Conservation (phyloP, 805 yeast species). For the Saccharomycopsis javanensis region DNA sequence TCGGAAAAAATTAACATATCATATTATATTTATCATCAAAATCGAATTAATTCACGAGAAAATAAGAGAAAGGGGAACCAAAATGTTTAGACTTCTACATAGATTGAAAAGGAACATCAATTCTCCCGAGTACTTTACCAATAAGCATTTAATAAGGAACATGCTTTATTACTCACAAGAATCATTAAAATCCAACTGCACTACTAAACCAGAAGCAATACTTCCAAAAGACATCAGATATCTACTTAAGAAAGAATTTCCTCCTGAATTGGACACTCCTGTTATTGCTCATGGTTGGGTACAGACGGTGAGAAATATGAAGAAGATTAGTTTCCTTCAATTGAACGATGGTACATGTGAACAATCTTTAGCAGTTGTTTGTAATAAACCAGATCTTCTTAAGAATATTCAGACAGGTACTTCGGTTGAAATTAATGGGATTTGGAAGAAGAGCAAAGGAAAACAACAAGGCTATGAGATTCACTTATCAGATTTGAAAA, state of each 20-base stretch:
- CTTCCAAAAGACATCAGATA: conserved; percentile 5
- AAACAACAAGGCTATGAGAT: conserved; percentile 46
- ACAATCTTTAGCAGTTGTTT: conserved; percentile 44
- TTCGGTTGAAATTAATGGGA: conserved; percentile 40
- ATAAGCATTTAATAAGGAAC: neutral
- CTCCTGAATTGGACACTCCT: neutral
- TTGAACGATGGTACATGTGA: conserved; percentile 67
- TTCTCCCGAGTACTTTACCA: neutral
- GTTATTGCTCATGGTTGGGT: conserved; percentile 52
- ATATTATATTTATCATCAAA: too few relatives aligned
- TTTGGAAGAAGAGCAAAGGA: conserved; percentile 38
- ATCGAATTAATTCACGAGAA: too few relatives aligned
- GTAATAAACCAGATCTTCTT: conserved; percentile 28
- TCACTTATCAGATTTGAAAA: conserved; percentile 29
- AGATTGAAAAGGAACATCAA: neutral
- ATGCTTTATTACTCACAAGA: neutral
- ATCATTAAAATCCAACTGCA: neutral
- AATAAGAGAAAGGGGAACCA: neutral
- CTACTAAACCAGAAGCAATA: conserved; percentile 6
- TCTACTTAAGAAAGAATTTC: neutral
- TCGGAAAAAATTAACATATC: too few relatives aligned
- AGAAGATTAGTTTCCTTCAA: conserved; percentile 73
- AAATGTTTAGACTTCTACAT: neutral
- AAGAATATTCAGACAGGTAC: conserved; percentile 36
- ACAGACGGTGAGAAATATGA: conserved; percentile 58